Conservation (phyloP, 441 rosid species). For the Pelargonium myrrhifolium region DNA sequence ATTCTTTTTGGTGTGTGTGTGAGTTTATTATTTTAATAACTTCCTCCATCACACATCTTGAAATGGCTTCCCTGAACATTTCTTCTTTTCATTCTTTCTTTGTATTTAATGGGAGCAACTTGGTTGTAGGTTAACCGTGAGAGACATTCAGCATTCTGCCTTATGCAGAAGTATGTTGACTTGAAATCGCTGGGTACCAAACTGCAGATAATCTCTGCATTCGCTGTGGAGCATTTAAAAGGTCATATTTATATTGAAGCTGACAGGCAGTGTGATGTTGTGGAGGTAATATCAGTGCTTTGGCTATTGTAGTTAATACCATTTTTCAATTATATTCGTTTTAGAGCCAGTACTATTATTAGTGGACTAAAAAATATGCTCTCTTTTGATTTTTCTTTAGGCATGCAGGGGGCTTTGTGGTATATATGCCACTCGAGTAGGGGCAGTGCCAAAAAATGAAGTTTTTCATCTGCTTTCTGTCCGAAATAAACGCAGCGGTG, state of each 20-base stretch:
- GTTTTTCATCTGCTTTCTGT: slow-evolving; percentile 52
- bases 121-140: slow-evolving; percentile 65
- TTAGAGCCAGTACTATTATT: background rate
- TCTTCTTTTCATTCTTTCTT: background rate
- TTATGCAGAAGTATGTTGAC: slow-evolving; percentile 87
- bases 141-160: slow-evolving; percentile 69
- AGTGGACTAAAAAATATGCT: slow-evolving; percentile 1
- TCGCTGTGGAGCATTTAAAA: slow-evolving; percentile 64
- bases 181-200: slow-evolving; percentile 51
- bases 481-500: slow-evolving; percentile 39
- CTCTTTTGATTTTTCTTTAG: slow-evolving; percentile 30
- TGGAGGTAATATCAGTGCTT: slow-evolving; percentile 44
- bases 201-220: slow-evolving; percentile 61
- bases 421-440: slow-evolving; percentile 55
- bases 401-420: slow-evolving; percentile 65
- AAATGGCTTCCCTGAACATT: background rate
- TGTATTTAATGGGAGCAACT: slow-evolving; percentile 21
- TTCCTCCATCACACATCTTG: background rate
- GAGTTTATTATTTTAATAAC: background rate
- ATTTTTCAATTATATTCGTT: background rate
- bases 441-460: slow-evolving; percentile 53
- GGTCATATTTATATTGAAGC: slow-evolving; percentile 81
- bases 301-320: background rate
- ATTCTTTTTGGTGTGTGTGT: background rate
- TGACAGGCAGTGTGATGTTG: slow-evolving; percentile 53